A percentile compares a stretch with the other conserved stretches of the same genome.
Conservation (phyloP, 768 basidiomycete species). For the Leccinum olivaceopallidum region DNA sequence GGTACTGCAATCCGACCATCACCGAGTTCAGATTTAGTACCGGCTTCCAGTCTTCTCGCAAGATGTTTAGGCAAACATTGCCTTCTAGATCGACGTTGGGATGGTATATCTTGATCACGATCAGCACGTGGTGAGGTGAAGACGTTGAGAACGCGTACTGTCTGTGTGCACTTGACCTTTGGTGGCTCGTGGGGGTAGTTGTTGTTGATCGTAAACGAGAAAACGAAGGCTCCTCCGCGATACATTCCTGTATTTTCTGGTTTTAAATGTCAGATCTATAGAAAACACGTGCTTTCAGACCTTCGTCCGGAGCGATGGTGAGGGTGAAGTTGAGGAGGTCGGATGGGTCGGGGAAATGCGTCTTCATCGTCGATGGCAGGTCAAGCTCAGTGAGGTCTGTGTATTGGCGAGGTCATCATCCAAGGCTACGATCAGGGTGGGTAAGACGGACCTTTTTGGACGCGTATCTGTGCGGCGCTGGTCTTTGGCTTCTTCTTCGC, state of each 20-base stretch:
- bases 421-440: not conserved
- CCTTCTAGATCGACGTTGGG: conserved; percentile 98
- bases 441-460: conserved; percentile 85
- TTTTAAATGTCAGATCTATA: conserved; percentile 6
- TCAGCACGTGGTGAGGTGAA: conserved; percentile 8
- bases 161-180: conserved; percentile 97
- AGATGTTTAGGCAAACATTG: conserved; percentile 97
- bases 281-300: conserved; percentile 40
- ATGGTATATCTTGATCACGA: conserved; percentile 82
- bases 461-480: conserved; percentile 95
- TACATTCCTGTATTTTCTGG: conserved; percentile 78
- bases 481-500: conserved; percentile 99
- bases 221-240: conserved; percentile 90
- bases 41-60: conserved; percentile 99
- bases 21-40: conserved; percentile 97
- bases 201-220: conserved; percentile 94
- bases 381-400: conserved; percentile 96
- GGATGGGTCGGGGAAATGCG: conserved; percentile 85
- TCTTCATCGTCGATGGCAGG: conserved; percentile 94
- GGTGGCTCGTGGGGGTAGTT: conserved; percentile 99
- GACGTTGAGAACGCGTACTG: conserved; percentile 48
- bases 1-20: conserved; percentile 97
- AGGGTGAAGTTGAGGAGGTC: conserved; percentile 97
- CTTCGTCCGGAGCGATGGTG: conserved; percentile 96
- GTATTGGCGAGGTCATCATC: conserved; percentile 4